Evolutionary conservation across 306 rosid genomes (phyloP).

Genomic region (Spatholobus suberectus): DNA sequence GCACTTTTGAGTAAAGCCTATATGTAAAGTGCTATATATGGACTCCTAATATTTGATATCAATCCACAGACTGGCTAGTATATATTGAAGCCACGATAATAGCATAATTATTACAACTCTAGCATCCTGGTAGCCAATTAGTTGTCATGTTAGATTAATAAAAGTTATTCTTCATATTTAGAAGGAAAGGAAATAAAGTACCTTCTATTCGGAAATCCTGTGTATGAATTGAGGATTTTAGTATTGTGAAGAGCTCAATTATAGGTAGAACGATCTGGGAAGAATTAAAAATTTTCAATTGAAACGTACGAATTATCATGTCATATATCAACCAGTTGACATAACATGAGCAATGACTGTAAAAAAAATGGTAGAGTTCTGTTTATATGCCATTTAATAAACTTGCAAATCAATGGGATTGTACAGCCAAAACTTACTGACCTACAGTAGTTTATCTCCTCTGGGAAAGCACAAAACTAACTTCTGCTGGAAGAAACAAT

Average conservation of each 20-base stretch:
- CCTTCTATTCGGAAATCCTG: constrained; percentile 14
- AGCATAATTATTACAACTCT: constrained; percentile 4
- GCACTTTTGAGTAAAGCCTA: constrained; percentile 20
- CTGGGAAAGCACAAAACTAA: constrained; percentile 22
- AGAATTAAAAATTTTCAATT: constrained; percentile 32
- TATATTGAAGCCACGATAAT: not conserved
- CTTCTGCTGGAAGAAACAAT: constrained; percentile 30
- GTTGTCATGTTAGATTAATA: constrained; percentile 13
- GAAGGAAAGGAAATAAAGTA: constrained; percentile 22
- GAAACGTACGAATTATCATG: constrained; percentile 32
- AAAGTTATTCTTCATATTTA: constrained; percentile 14
- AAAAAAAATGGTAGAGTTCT: not conserved
- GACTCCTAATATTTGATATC: no score
- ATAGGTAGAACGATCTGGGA: constrained; percentile 1
- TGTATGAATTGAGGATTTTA: constrained; percentile 22
- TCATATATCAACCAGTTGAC: not conserved
- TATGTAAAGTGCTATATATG: not conserved
- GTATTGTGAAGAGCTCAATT: constrained; percentile 13
- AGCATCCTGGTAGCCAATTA: constrained; percentile 21
- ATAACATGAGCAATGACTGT: not conserved
- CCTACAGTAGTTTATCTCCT: constrained; percentile 37
- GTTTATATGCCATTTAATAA: not conserved
- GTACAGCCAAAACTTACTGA: constrained; percentile 27
- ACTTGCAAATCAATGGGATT: constrained; percentile 6
- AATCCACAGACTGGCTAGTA: not conserved